Evolutionary conservation across 106 monocot species (phyloP).

Genomic region (Phalaenopsis aphrodite): DNA sequence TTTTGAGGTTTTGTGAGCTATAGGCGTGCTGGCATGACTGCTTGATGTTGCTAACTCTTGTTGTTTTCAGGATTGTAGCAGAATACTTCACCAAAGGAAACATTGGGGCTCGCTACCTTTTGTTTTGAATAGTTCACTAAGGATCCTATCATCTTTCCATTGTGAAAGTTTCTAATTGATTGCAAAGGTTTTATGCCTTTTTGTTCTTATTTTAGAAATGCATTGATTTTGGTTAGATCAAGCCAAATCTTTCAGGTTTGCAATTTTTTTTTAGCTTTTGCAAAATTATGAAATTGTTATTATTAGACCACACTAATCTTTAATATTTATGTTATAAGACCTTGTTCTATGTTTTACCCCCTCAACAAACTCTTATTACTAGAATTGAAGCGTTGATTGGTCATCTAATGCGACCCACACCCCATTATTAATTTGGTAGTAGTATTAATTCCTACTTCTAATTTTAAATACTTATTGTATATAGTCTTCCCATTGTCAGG

Average conservation of each 20-base stretch:
- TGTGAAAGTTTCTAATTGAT: neutral
- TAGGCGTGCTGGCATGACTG: neutral
- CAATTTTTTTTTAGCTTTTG: neutral
- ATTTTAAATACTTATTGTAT: neutral
- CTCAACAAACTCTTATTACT: neutral
- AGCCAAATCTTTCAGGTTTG: neutral
- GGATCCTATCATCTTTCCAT: neutral
- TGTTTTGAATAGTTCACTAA: neutral
- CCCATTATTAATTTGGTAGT: neutral
- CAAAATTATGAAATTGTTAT: neutral
- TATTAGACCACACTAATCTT: neutral
- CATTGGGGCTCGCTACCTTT: neutral
- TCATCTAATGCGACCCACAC: neutral
- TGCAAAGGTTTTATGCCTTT: neutral
- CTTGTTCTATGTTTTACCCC: neutral
- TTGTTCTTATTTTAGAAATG: neutral
- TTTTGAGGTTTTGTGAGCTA: neutral
- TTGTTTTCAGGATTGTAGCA: neutral
- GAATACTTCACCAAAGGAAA: neutral
- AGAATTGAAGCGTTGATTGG: neutral
- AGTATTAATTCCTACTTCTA: neutral
- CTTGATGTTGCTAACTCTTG: neutral
- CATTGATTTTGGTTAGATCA: neutral
- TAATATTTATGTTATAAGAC: neutral
- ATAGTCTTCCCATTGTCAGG: too few relatives aligned